These are phyloP conservation scores for Gaeumannomyces tritici DNA, from an alignment of 2,329 filamentous ascomycete genomes.

Conservation along the genomic window DNA sequence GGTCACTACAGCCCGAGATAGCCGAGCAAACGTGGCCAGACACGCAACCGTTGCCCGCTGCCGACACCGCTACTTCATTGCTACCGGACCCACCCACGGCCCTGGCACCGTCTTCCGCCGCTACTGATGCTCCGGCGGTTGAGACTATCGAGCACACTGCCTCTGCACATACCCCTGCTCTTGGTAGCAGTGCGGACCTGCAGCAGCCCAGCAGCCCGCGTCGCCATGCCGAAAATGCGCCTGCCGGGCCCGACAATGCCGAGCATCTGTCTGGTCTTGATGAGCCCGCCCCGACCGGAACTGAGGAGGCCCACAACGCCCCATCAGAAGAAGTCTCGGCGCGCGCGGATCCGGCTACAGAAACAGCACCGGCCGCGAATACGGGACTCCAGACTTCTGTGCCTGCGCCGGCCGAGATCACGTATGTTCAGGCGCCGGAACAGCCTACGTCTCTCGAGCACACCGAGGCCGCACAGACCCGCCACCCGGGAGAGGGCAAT, in stretches of 20 bases:
- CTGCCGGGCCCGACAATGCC: not conserved
- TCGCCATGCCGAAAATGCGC: not conserved
- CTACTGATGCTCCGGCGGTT: not conserved
- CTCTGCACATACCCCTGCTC: not conserved
- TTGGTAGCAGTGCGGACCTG: not conserved
- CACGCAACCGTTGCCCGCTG: slow-evolving; percentile 11
- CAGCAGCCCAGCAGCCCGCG: not conserved
- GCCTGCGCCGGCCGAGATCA: not conserved
- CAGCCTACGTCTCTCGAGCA: not conserved
- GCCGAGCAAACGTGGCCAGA: slow-evolving; percentile 13
- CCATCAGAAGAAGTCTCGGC: not conserved
- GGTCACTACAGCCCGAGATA: slow-evolving; percentile 9
- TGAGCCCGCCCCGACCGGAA: too few relatives aligned
- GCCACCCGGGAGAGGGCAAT: not conserved
- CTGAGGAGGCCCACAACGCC: too few relatives aligned
- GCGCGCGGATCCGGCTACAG: not conserved
- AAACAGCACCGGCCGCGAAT: too few relatives aligned
- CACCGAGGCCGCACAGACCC: too few relatives aligned
- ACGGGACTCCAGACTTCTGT: not conserved
- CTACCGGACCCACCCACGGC: slow-evolving; percentile 12
- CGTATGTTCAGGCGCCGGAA: not conserved
- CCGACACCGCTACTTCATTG: slow-evolving; percentile 16
- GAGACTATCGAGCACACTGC: not conserved
- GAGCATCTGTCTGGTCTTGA: not conserved
- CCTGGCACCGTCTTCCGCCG: slow-evolving; percentile 1